Conservation (phyloP, 2,329 filamentous ascomycete genomes). For the Leptodontidium sp. region DNA sequence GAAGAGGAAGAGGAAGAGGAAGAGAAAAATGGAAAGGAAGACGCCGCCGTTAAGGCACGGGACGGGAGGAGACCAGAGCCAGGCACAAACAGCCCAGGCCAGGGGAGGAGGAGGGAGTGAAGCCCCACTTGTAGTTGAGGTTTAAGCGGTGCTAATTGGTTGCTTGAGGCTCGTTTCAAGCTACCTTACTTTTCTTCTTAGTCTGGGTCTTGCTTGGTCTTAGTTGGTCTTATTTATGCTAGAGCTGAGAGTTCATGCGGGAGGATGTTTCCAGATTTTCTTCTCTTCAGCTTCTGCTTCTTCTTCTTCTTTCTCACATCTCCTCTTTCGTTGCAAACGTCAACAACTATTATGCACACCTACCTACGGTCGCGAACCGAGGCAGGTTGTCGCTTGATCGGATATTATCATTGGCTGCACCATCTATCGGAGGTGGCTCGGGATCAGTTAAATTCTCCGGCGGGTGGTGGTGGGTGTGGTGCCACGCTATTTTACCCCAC, state of each 20-base stretch:
- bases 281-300: neutral
- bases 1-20: neutral
- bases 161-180: neutral
- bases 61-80: neutral
- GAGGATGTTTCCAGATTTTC: neutral
- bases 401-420: neutral
- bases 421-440: neutral
- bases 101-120: neutral
- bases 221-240: too few species aligned
- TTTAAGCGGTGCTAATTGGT: neutral
- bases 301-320: too few species aligned
- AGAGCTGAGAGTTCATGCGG: too few species aligned
- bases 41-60: neutral
- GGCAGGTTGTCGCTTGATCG: neutral
- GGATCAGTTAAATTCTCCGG: slow-evolving; percentile 18
- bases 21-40: neutral
- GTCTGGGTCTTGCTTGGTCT: too few species aligned
- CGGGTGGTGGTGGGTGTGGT: neutral
- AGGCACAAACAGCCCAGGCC: slow-evolving; percentile 6
- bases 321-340: neutral
- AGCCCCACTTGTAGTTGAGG: neutral
- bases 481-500: slow-evolving; percentile 20
- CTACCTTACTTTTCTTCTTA: too few species aligned
- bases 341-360: neutral
- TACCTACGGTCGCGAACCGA: neutral